Evolutionary conservation across 2,329 filamentous ascomycete species (phyloP), one percentile per base, ranked within the genome.

Genomic region (Botrytis pseudocinerea): DNA sequence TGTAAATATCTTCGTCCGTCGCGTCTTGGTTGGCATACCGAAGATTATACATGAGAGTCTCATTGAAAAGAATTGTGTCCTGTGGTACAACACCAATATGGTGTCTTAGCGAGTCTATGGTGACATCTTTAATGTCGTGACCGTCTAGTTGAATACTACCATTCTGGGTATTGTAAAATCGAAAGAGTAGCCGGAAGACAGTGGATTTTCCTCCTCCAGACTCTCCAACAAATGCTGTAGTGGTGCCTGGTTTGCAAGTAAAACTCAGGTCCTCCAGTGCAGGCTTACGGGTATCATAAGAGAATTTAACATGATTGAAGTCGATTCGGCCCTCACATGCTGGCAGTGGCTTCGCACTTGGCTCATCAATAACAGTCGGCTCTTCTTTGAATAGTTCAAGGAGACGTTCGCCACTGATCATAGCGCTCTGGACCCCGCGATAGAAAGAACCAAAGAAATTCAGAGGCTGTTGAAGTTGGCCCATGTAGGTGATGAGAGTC

Each of bases 191-290:
- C 69, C 96, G 92, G 85, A 99, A 98, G 40, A 99, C 89, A 0
- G 96, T 99, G 3, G 95, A 98, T 82, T 99, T 99, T 77, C 96
- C 96, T 74, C 96, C 96, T 63, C 96, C 96, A 46, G 95, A 98
- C 82, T 98, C 95, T 76, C 96, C 96, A 28, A 99, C 96, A 76
- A 99, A 91, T 0, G 96, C 96, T 9, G 95, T 99, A 0, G 95
- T 98, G 0, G 94, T 98, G 70, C 96, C 96, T 2, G 96, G 95
- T 28, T 85, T 84, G 82, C 95, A 98, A 76, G 92, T 91, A 82
- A 99, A 98, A 76, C 89, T 91, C 66, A 99, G 87, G 63, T 94
- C 91, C 76, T 92, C 90, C 75, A 99, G 84, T 1, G 96, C 96
- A 10, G 94, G 91, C 81, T 94, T 95, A 70, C 94, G 92, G 71